Conservation (phyloP, 495 filamentous ascomycete genomes). For the Xylaria cubensis region DNA sequence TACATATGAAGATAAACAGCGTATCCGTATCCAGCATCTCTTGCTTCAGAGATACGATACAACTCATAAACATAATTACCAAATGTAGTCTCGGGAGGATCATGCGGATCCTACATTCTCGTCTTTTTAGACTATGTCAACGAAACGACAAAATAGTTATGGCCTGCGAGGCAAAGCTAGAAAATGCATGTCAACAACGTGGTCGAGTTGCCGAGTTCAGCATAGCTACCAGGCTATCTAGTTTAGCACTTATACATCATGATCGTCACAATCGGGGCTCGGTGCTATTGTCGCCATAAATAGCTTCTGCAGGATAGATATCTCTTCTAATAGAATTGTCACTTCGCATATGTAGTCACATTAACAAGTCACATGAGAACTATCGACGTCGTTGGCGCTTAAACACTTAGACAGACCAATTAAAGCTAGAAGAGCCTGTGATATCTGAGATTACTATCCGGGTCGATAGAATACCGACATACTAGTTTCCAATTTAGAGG, state of each 20-base stretch:
- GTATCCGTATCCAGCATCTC: slow-evolving; percentile 1
- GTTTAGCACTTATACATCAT: background rate
- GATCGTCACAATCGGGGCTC: slow-evolving; percentile 9
- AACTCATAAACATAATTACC: background rate
- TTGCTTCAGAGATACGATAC: background rate
- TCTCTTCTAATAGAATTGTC: slow-evolving; percentile 1
- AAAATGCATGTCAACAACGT: slow-evolving; percentile 18
- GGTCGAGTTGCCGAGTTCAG: background rate
- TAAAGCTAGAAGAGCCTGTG: slow-evolving; percentile 33
- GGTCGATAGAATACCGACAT: slow-evolving; percentile 9
- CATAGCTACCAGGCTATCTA: background rate
- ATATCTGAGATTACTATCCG: slow-evolving; percentile 29
- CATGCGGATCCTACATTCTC: slow-evolving; percentile 17
- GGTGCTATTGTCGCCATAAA: background rate
- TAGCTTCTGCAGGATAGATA: background rate
- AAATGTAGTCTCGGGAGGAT: slow-evolving; percentile 4
- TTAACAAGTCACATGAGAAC: slow-evolving; percentile 20
- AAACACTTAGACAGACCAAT: slow-evolving; percentile 31
- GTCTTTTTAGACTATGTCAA: background rate
- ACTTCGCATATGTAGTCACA: slow-evolving; percentile 24
- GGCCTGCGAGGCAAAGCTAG: background rate
- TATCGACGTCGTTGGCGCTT: slow-evolving; percentile 38
- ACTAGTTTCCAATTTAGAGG: slow-evolving; percentile 11
- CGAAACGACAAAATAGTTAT: background rate
- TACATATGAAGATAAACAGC: background rate